Percentiles rank a stretch among this genome's conserved stretches.
Conservation (phyloP, 768 basidiomycete species). For the Mycena chlorophos region DNA sequence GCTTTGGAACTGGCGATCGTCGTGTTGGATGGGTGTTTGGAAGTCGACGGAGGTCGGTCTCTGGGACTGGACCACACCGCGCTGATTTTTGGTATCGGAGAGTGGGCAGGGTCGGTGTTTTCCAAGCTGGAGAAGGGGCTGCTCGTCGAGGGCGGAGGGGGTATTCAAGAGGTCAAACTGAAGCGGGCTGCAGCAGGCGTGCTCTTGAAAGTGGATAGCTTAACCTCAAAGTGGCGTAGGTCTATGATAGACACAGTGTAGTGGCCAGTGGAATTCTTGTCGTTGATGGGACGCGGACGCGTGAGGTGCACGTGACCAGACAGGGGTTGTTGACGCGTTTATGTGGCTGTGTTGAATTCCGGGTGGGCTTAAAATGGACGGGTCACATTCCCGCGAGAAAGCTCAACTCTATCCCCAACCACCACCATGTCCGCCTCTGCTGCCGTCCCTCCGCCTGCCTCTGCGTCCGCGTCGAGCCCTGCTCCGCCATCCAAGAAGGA, state of each 20-base stretch:
- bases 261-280: background rate
- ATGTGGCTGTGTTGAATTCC: background rate
- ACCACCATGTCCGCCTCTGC: constrained; percentile 6
- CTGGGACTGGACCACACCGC: constrained; percentile 75
- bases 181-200: constrained; percentile 77
- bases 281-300: background rate
- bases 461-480: background rate
- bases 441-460: constrained; percentile 18
- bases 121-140: constrained; percentile 62
- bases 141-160: constrained; percentile 62
- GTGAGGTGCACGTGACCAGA: background rate
- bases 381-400: background rate
- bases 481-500: constrained; percentile 5
- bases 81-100: constrained; percentile 67
- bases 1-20: constrained; percentile 79
- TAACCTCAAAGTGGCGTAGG: constrained; percentile 66
- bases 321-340: background rate
- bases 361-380: background rate
- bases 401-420: background rate
- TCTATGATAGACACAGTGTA: constrained; percentile 54
- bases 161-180: constrained; percentile 60
- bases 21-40: constrained; percentile 70
- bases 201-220: constrained; percentile 74
- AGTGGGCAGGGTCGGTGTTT: constrained; percentile 80
- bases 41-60: constrained; percentile 74